A percentile compares a stretch with the other conserved stretches of the same genome.
phyloP scores from a whole-genome alignment of 208 protist genomes.

The Crithidia acanthocephali region DNA sequence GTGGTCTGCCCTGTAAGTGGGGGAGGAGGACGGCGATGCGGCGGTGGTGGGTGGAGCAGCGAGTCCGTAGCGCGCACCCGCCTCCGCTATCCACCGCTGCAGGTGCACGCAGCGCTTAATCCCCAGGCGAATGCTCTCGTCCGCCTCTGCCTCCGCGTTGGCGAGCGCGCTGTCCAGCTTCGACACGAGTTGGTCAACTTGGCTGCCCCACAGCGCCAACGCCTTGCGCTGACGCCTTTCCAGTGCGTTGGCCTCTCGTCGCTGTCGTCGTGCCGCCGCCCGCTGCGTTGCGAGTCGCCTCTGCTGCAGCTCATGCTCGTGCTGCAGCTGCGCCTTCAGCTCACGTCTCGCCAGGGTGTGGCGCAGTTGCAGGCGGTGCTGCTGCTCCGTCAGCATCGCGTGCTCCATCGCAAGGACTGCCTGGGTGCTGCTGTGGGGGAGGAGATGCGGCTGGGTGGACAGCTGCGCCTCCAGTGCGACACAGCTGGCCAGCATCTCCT shows the following conservation, averaged over 20 bases:
- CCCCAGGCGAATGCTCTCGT: conserved; percentile 26
- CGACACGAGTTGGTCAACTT: conserved; percentile 18
- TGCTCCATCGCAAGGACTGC: conserved; percentile 26
- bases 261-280: conserved; percentile 2
- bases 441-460: neutral
- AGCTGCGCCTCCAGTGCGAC: conserved; percentile 14
- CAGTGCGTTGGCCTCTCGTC: conserved; percentile 8
- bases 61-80: conserved; percentile 11
- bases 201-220: conserved; percentile 15
- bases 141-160: neutral
- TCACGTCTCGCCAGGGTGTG: conserved; percentile 3
- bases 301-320: conserved; percentile 11
- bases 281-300: conserved; percentile 6
- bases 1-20: neutral
- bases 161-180: conserved; percentile 13
- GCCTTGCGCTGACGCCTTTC: conserved; percentile 15
- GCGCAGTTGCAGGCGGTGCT: conserved; percentile 11
- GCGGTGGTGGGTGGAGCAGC: neutral
- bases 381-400: conserved; percentile 21
- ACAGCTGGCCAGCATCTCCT: conserved; percentile 11
- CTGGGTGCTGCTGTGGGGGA: neutral
- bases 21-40: neutral
- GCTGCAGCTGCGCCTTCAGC: conserved; percentile 13
- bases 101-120: conserved; percentile 33
- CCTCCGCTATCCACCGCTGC: conserved; percentile 21